Base-by-base conservation (phyloP, 495 filamentous ascomycete species). In the Hyaloscypha finlandica region DNA sequence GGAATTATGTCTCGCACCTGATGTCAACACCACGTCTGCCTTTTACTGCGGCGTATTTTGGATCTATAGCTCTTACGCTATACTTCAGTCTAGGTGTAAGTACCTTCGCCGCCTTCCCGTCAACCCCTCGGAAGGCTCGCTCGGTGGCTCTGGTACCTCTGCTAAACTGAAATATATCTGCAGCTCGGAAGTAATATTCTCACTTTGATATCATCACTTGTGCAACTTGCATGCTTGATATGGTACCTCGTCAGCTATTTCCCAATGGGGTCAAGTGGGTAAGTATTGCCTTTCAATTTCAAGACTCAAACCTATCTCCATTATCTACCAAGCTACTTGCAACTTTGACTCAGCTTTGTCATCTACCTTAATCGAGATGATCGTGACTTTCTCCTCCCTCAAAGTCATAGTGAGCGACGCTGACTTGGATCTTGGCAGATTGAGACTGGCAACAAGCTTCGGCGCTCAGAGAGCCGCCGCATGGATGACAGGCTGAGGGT, bases 191-290 rank as follows among this genome's bases (percentile, higher is more conserved):
- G 78, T 71, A 90, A 90, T 32, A 72, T 94, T 71, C 87, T 97
- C 66, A 97, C 95, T 32, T 80, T 98, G 37, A 77, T 97, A 69
- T 89, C 92, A 29, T 87, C 91, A 58, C 83, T 97, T 69, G 80
- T 91, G 72, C 95, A 99, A 75, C 79, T 97, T 59, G 88, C 86
- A 60, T 88, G 89, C 59, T 82, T 98, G 55, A 65, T 93, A 32
- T 99, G 95, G 94, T 98, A 98, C 79, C 82, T 97, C 11, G 89
- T 99, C 78, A 95, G 91, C 79, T 99, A 99, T 80, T 99, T 99
- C 76, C 95, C 95, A 3, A 96, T 97, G 93, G 95, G 95, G 30
- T 91, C 90, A 59, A 92, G 87, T 59, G 92, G 94, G 59, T 61
- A 45, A 61, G 59, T 1, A 9, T 30, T 9, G 5, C 29, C n/a